Evolutionary conservation across 2,329 filamentous ascomycete species (phyloP), one percentile per base, ranked within the genome.

Genomic region (Fusarium staphyleae): DNA sequence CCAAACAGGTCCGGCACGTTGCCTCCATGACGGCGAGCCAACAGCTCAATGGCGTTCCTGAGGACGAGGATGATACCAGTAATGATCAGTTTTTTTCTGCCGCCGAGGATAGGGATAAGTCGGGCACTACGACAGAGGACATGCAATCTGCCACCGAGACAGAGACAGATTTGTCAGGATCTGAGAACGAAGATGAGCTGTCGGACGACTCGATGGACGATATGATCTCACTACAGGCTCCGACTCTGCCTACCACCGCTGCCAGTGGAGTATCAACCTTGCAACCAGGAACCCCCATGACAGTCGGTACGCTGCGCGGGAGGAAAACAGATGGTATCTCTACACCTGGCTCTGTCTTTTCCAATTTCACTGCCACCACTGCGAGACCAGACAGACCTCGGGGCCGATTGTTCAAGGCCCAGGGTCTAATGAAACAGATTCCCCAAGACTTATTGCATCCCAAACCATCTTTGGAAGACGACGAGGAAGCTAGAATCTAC

Each of bases 31-130:
- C 79, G 6, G 54, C 67, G 10, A 66, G 60, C 22, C 68, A 68
- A 24, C 63, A 65, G 28, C 76, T 88, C 24, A 86, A 87, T 62
- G 86, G 85, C 36, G 80, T 84, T 0, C 66, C 72, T 7, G 83
- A 85, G 41, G 81, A 84, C 41, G 88, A 89, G 24, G 90, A 96
- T 51, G 91, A 96, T 66, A 91, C 89, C 1, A 87, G 90, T 5
- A 96, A 90, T 52, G 93, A 98, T 69, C 88, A 92, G 64, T 97
- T 97, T 76, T 97, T 86, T 73, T 97, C 93, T 5, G 93, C 93
- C 1, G 88, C 91, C 3, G 93, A 97, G 70, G 92, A 96, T 59
- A 83, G 86, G 16, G 75, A 83, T 56, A 84, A 78, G 66, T 84
- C 84, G 12, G 81, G 85, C 50, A 78, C 80, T 7, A 78, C 80